Conservation (phyloP, 805 yeast species). For the Kodamaea hsintzibuensis region DNA sequence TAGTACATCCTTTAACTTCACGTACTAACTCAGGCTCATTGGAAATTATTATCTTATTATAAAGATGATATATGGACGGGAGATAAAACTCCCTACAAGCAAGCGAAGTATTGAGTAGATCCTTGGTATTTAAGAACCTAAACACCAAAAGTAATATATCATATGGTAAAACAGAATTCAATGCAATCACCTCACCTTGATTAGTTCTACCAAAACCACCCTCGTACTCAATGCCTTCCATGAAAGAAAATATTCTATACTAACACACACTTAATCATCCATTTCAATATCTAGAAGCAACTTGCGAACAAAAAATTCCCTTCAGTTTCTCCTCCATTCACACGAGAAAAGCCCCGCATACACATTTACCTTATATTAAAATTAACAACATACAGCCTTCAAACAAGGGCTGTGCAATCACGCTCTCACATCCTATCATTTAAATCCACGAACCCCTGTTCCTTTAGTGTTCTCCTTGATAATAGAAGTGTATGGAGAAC, state of each 20-base stretch:
- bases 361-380: too few relatives aligned
- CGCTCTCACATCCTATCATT: background rate
- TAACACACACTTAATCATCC: background rate
- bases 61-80: conserved; percentile 26
- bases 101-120: conserved; percentile 22
- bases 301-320: background rate
- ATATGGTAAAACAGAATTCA: background rate
- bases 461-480: background rate
- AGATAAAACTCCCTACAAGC: conserved; percentile 23
- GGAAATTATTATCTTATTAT: conserved; percentile 22
- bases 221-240: background rate
- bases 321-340: too few relatives aligned
- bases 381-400: too few relatives aligned
- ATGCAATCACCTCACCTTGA: background rate
- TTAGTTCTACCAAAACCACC: too few relatives aligned
- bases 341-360: background rate
- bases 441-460: background rate
- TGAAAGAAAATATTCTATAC: background rate
- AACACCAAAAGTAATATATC: conserved; percentile 20
- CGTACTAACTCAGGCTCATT: conserved; percentile 10
- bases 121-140: conserved; percentile 19
- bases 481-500: background rate
- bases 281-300: background rate
- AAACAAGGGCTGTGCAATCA: background rate
- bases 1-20: conserved; percentile 12